These are phyloP conservation scores for Saprolegnia parasitica DNA, from an alignment of 352 stramenopile species.

Conservation along the genomic window DNA sequence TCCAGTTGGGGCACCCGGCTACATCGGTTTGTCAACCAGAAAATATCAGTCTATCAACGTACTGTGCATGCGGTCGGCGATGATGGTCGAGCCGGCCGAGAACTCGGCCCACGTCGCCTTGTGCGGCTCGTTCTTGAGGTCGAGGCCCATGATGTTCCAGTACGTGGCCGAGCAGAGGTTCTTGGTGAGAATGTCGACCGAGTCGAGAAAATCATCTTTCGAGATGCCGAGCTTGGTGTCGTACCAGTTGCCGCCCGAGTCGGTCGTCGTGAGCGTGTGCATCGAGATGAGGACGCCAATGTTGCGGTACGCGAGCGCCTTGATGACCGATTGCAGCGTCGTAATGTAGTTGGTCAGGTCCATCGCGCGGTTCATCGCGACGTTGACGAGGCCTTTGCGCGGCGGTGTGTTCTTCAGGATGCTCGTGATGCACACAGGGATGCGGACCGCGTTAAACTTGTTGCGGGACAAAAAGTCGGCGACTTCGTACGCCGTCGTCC, in stretches of 20 bases:
- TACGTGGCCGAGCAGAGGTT: constrained; percentile 52
- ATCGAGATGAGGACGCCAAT: constrained; percentile 68
- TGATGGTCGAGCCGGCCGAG: constrained; percentile 45
- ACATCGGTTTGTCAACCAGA: constrained; percentile 13
- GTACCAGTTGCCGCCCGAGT: constrained; percentile 54
- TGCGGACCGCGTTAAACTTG: constrained; percentile 68
- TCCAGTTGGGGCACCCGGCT: constrained; percentile 54
- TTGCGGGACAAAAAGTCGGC: constrained; percentile 56
- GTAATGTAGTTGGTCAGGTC: constrained; percentile 66
- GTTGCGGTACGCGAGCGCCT: constrained; percentile 54
- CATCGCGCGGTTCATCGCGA: constrained; percentile 62
- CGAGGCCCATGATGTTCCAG: constrained; percentile 72
- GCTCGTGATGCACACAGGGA: constrained; percentile 53
- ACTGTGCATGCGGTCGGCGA: constrained; percentile 55
- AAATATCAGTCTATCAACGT: neutral
- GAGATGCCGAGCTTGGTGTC: constrained; percentile 42
- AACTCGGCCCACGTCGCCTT: constrained; percentile 45
- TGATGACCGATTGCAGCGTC: constrained; percentile 50
- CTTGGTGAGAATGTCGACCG: constrained; percentile 52
- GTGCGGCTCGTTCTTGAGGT: constrained; percentile 69
- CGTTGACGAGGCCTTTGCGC: constrained; percentile 50
- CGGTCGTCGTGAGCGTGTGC: constrained; percentile 48
- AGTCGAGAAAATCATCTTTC: constrained; percentile 50
- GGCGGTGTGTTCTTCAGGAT: constrained; percentile 44
- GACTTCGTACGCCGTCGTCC: constrained; percentile 68